Base-by-base conservation (phyloP, 2,329 filamentous ascomycete genomes). In the Botryotinia globosa region DNA sequence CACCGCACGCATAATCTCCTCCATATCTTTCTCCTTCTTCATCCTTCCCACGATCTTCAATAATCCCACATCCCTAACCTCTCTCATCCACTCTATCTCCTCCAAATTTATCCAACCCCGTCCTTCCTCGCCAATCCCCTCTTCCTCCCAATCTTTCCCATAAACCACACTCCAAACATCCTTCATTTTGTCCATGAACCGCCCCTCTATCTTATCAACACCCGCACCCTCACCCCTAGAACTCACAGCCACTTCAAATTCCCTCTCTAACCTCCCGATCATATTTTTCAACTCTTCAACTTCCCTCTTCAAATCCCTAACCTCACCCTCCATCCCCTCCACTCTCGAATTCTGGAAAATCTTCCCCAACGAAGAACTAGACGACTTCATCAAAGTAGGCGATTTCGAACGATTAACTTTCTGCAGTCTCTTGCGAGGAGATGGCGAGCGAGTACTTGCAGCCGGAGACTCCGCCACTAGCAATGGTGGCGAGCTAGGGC, bases 71-170 rank as follows among this genome's bases (percentile, higher is more conserved):
- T 56, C 25, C 18, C 48, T 54, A 56, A 67, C 64, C n/a, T 67
- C 34, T 37, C 25, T 56, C 25, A 37, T 56, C 25, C 34, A 67
- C 3, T 54, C 34, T 25, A 67, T n/a, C 34, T 67, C 64, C 16
- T 51, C 34, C 4, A 2, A 6, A 29, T 54, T 37, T 20, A 54
- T 14, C 45, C 34, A 56, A 29, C 29, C 18, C 25, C 29, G 34
- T 8, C 64, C 48, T 29, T n/a, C 48, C 34, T 39, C 45, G 4
- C 34, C 45, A 37, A 29, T 7, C 0, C 14, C 14, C 25, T 54
- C 64, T 6, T 16, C 25, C 12, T 67, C 64, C 48, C 64, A 67
- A 14, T 48, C 64, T 37, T 67, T 67, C 16, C 64, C 64, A 56
- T 56, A 67, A 29, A 67, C 1, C 34, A n/a, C 16, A 14, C 34